Base-by-base conservation (phyloP, 179 eudicot species). In the Beta macrorhiza region DNA sequence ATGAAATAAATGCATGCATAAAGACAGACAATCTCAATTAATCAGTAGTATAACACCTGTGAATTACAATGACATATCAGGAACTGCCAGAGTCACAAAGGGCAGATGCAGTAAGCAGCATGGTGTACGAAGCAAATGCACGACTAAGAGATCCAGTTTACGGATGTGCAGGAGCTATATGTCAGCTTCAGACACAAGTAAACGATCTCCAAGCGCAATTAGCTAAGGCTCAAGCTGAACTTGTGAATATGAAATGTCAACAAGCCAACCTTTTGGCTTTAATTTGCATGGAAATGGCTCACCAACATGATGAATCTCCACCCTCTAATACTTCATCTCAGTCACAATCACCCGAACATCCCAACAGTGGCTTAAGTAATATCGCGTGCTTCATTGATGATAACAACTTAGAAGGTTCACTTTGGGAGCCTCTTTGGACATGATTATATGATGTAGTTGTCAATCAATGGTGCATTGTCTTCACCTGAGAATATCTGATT, bases 101-200 rank as follows among this genome's bases (percentile, higher is more conserved):
- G 56, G 82, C 77, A 15, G 87, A 84, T 72, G 87, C 87, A 68
- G 87, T 84, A 53, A 84, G 86, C 77, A 84, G 86, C 62, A 84
- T 84, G 81, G 86, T 84, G 19, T 84, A 84, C 16, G 86, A 84
- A 77, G 25, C 25, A 25, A 25, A 25, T 25, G 25, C 25, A 25
- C 25, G 25, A 25, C 25, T 25, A 25, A 25, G 83, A 56, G 83
- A 84, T 67, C 86, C 86, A 7, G 83, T 84, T 3, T 84, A 84
- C 20, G 86, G 86, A 47, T 64, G 80, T 37, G 81, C 86, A 0
- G 86, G 86, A 16, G 65, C 79, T 11, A 77, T 84, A 11, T 84
- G 75, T 15, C 83, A 80, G 13, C 83, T 84, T 45, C 86, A 84
- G 37, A 80, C 77, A 52, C 81, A 84, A 77, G 83, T 84, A 4